phyloP scores from a whole-genome alignment of 2,329 filamentous ascomycete species.

The Apiospora sp. region DNA sequence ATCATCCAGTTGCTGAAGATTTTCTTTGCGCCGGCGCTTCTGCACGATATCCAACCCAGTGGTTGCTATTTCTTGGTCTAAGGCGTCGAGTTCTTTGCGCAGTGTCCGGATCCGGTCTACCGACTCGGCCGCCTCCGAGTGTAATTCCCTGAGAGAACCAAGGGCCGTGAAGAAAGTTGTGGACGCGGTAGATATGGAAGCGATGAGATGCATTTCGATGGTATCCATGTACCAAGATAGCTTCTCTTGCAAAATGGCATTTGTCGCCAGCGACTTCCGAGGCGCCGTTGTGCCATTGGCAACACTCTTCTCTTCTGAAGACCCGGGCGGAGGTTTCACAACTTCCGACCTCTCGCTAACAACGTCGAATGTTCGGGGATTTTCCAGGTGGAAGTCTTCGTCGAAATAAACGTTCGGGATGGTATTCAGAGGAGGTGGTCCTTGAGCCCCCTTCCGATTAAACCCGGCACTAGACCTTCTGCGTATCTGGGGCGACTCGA shows the following conservation, averaged over 20 bases:
- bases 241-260: conserved; percentile 97
- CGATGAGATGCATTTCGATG: conserved; percentile 95
- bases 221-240: conserved; percentile 99
- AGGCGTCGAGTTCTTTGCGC: conserved; percentile 77
- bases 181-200: conserved; percentile 93
- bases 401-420: conserved; percentile 96
- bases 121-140: conserved; percentile 90
- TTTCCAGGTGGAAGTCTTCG: conserved; percentile 92
- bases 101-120: conserved; percentile 85
- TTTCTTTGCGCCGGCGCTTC: conserved; percentile 82
- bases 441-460: conserved; percentile 69
- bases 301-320: conserved; percentile 59
- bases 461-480: conserved; percentile 57
- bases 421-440: conserved; percentile 85
- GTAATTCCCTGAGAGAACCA: conserved; percentile 87
- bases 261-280: conserved; percentile 90
- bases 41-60: conserved; percentile 87
- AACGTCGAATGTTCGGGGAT: conserved; percentile 94
- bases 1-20: conserved; percentile 81
- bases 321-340: conserved; percentile 71
- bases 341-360: conserved; percentile 97
- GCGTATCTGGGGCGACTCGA: conserved; percentile 53
- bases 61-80: conserved; percentile 88
- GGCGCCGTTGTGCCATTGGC: conserved; percentile 68
- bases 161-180: conserved; percentile 96